These are phyloP conservation scores for Aspergillus affinis DNA, from an alignment of 495 filamentous ascomycete species.

Conservation along the genomic window DNA sequence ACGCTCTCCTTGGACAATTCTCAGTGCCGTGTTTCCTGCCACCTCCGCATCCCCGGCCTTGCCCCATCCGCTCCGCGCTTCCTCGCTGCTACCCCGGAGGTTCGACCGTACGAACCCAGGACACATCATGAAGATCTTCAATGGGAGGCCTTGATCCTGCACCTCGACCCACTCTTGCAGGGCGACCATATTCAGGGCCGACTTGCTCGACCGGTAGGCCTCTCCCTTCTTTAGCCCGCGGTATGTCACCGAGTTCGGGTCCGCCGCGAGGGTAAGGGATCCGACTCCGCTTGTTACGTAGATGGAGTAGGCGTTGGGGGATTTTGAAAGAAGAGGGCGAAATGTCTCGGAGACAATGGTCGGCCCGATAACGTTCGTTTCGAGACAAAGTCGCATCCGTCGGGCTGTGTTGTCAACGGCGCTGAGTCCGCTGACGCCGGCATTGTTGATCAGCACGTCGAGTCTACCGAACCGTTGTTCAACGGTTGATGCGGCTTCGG, in stretches of 20 bases:
- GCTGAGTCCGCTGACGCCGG: neutral
- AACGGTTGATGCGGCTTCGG: neutral
- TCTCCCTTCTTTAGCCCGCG: neutral
- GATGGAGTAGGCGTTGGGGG: neutral
- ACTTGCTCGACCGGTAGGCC: neutral
- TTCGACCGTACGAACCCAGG: conserved; percentile 1
- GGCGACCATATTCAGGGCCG: conserved; percentile 1
- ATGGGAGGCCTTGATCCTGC: neutral
- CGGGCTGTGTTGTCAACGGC: neutral
- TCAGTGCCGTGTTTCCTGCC: neutral
- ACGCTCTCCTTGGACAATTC: neutral
- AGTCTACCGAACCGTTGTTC: neutral
- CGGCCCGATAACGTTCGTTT: neutral
- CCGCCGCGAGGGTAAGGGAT: neutral
- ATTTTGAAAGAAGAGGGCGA: neutral
- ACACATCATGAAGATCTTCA: conserved; percentile 1
- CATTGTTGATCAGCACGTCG: conserved; percentile 4
- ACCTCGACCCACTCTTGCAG: neutral
- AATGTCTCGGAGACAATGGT: neutral
- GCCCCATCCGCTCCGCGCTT: neutral
- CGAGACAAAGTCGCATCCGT: neutral
- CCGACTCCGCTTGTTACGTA: neutral
- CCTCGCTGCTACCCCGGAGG: neutral
- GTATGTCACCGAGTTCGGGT: neutral
- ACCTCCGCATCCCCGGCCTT: neutral